Base-by-base conservation (phyloP, 805 yeast genomes). In the Sugiyamaella lignohabitans region DNA sequence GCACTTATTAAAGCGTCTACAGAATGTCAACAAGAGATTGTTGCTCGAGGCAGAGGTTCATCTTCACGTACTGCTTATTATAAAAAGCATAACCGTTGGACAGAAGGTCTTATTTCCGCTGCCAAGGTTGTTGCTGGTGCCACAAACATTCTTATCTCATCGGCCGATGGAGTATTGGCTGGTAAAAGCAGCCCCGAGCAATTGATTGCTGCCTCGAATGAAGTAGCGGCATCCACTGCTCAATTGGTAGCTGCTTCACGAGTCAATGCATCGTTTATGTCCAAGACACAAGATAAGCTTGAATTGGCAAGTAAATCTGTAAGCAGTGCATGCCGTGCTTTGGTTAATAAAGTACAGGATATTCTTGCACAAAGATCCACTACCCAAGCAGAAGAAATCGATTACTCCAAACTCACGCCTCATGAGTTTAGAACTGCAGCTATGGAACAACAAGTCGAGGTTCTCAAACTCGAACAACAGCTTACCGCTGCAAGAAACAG, bases 381-480 rank as follows among this genome's bases (percentile, higher is more conserved):
- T 29, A 72, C 68, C 4, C 66, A 70, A 21, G 65, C 58, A n/a
- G 61, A 58, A 21, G 71, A 70, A 30, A 66, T 80, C 47, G 94
- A 88, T 62, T 84, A 80, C 60, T 71, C 84, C 19, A 76, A 74
- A 57, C 65, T 86, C 47, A 72, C 86, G 5, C 75, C 84, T 24
- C 86, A 84, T 61, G 95, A 87, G 63, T 87, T 85, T 57, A 84
- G 83, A 64, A 84, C 94, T 0, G 76, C 78, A 19, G 93, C 88
- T 57, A 85, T 87, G 95, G 95, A 87, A 60, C 95, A 87, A 64
- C 96, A 87, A 63, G 95, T 87, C 4, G 89, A 85, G 60, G 87
- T 88, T 43, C 71, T 87, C 64, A 85, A 84, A 63, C 70, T 87
- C 47, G 96, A 87, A 59, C 84, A 84, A 56, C 76, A 83, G 40